Base-by-base conservation (phyloP, 306 rosid species). In the Trichosanthes truncata region DNA sequence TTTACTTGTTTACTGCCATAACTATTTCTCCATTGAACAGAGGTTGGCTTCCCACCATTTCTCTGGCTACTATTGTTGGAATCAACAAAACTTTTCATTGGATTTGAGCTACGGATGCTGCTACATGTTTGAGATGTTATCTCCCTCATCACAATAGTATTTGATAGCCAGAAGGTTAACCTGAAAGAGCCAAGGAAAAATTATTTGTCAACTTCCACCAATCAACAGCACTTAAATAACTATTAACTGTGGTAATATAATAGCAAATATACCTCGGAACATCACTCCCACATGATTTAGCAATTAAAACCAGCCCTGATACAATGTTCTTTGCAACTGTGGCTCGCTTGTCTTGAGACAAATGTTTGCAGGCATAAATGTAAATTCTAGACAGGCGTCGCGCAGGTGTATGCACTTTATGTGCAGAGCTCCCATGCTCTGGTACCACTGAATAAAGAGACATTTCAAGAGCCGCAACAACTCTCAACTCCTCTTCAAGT, bases 361-460 rank as follows among this genome's bases (percentile, higher is more conserved):
- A 93, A 82, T 93, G 93, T 83, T 91, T 91, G 82, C 93, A 90
- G 55, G 99, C 97, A 85, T 93, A 89, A 76, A 96, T 83, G 53
- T 91, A 93, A 83, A 96, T 89, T 84, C 99, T 90, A 79, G 96
- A 93, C 78, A 96, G 93, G 78, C 98, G 99, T 15, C 98, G 88
- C 83, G 99, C 97, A 31, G 99, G 98, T 17, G 99, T 91, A 85
- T 96, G 99, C 82, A 93, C 99, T 84, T 96, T 96, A 82, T 96
- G 98, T 40, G 93, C 97, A 4, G 99, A 91, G 83, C 98, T 91
- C 33, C 99, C 99, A 83, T 96, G 99, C 85, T 96, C 97, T 23
- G 99, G 97, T 69, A 88, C 92, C 3, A 96, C 85, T 78, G 99
- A 89, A 85, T 96, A 96, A 29, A 96, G 89, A 65, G 99, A 90